Percentiles rank a stretch among this genome's conserved stretches.
Evolutionary conservation across 768 basidiomycete species (phyloP).

Genomic region (Suillus discolor): DNA sequence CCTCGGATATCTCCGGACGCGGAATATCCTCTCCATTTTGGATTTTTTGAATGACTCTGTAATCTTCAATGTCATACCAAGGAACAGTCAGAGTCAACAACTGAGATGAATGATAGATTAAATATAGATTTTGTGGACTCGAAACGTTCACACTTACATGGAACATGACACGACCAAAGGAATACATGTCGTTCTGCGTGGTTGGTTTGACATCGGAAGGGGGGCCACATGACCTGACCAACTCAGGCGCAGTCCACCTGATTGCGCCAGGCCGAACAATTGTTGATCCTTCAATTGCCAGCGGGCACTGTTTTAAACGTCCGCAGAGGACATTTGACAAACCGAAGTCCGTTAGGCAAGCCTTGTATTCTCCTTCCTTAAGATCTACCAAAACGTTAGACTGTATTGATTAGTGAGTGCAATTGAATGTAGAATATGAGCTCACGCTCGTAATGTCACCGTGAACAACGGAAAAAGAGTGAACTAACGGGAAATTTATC

Average conservation of each 20-base stretch:
- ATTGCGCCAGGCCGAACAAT: conserved; percentile 18
- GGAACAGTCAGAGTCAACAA: background rate
- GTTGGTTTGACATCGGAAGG: too few relatives aligned
- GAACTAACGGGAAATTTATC: conserved; percentile 12
- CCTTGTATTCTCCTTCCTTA: conserved; percentile 25
- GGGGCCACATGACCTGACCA: too few relatives aligned
- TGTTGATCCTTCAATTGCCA: conserved; percentile 28
- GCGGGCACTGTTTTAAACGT: conserved; percentile 23
- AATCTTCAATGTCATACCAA: background rate
- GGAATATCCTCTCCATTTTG: background rate
- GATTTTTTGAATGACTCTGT: background rate
- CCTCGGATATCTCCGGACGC: background rate
- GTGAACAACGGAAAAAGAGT: conserved; percentile 17
- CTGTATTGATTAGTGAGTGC: conserved; percentile 2
- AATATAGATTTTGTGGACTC: background rate
- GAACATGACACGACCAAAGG: conserved; percentile 32
- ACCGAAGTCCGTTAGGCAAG: conserved; percentile 47
- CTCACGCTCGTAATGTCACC: conserved; percentile 21
- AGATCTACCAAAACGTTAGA: conserved; percentile 20
- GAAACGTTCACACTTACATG: background rate
- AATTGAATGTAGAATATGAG: too few relatives aligned
- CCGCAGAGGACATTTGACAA: conserved; percentile 41
- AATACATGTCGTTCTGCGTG: conserved; percentile 42
- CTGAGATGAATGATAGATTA: background rate
- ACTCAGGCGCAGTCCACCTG: conserved; percentile 11